phyloP scores from a whole-genome alignment of 2,329 filamentous ascomycete species.

The Cladosporium sp. region DNA sequence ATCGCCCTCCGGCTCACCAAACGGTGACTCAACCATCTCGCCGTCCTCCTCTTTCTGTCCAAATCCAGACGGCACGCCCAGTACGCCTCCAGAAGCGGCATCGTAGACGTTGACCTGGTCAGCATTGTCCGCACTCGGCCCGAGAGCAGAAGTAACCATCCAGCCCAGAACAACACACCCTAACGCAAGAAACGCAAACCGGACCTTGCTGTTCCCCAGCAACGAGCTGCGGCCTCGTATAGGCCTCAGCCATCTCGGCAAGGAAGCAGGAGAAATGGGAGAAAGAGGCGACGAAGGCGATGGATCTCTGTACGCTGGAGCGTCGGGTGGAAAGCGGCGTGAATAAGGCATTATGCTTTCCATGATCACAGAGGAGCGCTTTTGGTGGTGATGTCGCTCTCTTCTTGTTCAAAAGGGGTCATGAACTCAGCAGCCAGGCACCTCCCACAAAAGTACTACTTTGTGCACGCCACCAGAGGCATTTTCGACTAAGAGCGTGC shows the following conservation, averaged over 20 bases:
- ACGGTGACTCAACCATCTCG: neutral
- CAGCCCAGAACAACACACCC: conserved; percentile 29
- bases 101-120: conserved; percentile 14
- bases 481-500: neutral
- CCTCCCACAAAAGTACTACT: neutral
- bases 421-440: too few species aligned
- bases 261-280: conserved; percentile 21
- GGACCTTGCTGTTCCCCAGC: conserved; percentile 20
- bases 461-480: neutral
- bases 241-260: conserved; percentile 27
- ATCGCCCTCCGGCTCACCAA: conserved; percentile 5
- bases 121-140: conserved; percentile 13
- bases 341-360: conserved; percentile 18
- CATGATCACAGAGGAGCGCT: too few species aligned
- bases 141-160: conserved; percentile 26
- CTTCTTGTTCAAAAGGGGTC: too few species aligned
- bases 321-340: conserved; percentile 18
- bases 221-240: conserved; percentile 13
- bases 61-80: conserved; percentile 23
- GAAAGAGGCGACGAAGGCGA: conserved; percentile 22
- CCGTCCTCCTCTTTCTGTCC: conserved; percentile 14
- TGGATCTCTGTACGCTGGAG: conserved; percentile 20
- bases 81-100: conserved; percentile 18
- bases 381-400: too few species aligned
- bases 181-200: conserved; percentile 21